A percentile compares a stretch with the other conserved stretches of the same genome.
These are phyloP conservation scores for Serendipita vermifera DNA, from an alignment of 768 basidiomycete genomes.

Conservation along the genomic window DNA sequence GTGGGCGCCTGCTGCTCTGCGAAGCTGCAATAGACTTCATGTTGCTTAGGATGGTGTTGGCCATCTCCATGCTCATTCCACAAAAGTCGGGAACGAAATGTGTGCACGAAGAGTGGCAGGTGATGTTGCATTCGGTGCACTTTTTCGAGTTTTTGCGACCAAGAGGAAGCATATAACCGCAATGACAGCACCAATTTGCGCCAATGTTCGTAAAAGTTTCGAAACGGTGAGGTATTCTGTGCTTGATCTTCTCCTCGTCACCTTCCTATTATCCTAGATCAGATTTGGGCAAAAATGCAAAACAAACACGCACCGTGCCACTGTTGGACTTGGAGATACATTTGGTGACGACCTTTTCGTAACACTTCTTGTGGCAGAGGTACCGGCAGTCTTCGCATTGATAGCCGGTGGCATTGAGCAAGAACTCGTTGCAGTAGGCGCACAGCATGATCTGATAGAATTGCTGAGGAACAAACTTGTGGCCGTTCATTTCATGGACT, in stretches of 20 bases:
- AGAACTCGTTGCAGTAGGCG: conserved; percentile 94
- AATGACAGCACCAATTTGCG: conserved; percentile 99
- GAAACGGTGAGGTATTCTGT: conserved; percentile 97
- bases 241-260: conserved; percentile 98
- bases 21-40: conserved; percentile 53
- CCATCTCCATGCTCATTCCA: conserved; percentile 99
- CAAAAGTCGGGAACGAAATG: conserved; percentile 99
- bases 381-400: conserved; percentile 99
- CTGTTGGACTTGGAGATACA: conserved; percentile 96
- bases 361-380: conserved; percentile 98
- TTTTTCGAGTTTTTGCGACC: conserved; percentile 93
- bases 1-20: conserved; percentile 22
- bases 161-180: conserved; percentile 93
- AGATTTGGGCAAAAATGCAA: not conserved
- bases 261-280: conserved; percentile 46
- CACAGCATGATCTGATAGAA: conserved; percentile 99
- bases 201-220: conserved; percentile 93
- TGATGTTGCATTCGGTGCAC: conserved; percentile 92
- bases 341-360: conserved; percentile 97
- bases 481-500: conserved; percentile 98
- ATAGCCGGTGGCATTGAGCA: conserved; percentile 94
- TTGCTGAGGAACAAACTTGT: conserved; percentile 92
- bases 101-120: conserved; percentile 93
- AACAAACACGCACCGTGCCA: conserved; percentile 49
- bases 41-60: conserved; percentile 81